Evolutionary conservation across 306 rosid genomes (phyloP), one percentile per base, ranked within the genome.

Genomic region (Castanopsis chinensis): DNA sequence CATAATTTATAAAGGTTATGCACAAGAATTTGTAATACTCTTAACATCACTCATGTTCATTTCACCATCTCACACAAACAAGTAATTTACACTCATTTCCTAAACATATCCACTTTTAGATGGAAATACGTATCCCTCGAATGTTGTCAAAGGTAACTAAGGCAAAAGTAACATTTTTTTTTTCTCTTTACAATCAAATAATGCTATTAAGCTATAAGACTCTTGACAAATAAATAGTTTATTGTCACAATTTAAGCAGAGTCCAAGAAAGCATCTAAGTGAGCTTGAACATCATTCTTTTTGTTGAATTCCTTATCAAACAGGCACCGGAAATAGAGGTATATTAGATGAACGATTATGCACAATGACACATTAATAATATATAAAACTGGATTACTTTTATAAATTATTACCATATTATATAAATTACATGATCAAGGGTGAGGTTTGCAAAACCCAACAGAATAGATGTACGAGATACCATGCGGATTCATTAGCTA

Each of bases 171-270:
- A 41, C 45, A 10, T 9, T 57, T 9, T 20, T 2, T 55, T 2
- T 6, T 6, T 3, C 0, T 23, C 4, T 57, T 0, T 2, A 11
- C 0, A 20, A 23, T n/a, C 28, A n/a, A 0, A 58, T 49, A 49
- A 10, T 49, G 0, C 0, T 3, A 0, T 13, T 12, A 17, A 49
- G 0, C 0, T 49, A 12, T 13, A 49, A 49, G 0, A 12, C 53
- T 49, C 5, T 49, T 49, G 1, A 12, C 0, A 11, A 49, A 28
- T 8, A 19, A 8, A 2, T 57, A 57, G 21, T 6, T 19, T 28
- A 10, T 1, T 3, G 6, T 21, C 0, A 61, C 27, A 25, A 13
- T 25, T 61, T 61, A 61, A 25, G 68, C 68, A 27, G 0, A 4
- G 8, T 5, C 35, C 28, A 25, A 25, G 15, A 61, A 21, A 18